Percentiles rank a stretch among this genome's conserved stretches.
Conservation (phyloP, 345 rosid species). For the Psidium guajava region DNA sequence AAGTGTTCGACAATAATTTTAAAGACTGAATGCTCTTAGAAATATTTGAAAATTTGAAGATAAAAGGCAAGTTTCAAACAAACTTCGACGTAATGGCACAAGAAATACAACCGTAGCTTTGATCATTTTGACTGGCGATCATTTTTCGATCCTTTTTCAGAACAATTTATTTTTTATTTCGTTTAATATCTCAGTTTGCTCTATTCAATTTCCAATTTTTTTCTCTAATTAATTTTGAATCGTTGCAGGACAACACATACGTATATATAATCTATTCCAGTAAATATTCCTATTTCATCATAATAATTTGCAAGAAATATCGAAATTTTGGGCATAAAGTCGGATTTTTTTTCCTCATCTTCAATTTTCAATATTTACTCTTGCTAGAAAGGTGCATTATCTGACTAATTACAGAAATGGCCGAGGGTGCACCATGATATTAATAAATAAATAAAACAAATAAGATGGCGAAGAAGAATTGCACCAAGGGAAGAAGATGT, state of each 20-base stretch:
- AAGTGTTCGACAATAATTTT: too few species aligned
- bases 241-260: too few species aligned
- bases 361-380: background rate
- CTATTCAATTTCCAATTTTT: background rate
- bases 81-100: fast-evolving
- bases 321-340: background rate
- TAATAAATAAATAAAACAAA: background rate
- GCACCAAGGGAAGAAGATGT: background rate
- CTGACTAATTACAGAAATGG: background rate
- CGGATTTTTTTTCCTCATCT: background rate
- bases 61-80: background rate
- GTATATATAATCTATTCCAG: background rate
- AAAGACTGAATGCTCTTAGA: too few species aligned
- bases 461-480: background rate
- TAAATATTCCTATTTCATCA: background rate
- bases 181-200: background rate
- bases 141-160: background rate
- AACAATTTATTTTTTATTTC: background rate
- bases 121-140: background rate
- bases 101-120: background rate
- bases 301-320: background rate
- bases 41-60: background rate
- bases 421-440: background rate
- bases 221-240: background rate
- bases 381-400: background rate